Evolutionary conservation across 2,329 filamentous ascomycete genomes (phyloP), one percentile per base, ranked within the genome.

Genomic region (Plenodomus lindquistii): DNA sequence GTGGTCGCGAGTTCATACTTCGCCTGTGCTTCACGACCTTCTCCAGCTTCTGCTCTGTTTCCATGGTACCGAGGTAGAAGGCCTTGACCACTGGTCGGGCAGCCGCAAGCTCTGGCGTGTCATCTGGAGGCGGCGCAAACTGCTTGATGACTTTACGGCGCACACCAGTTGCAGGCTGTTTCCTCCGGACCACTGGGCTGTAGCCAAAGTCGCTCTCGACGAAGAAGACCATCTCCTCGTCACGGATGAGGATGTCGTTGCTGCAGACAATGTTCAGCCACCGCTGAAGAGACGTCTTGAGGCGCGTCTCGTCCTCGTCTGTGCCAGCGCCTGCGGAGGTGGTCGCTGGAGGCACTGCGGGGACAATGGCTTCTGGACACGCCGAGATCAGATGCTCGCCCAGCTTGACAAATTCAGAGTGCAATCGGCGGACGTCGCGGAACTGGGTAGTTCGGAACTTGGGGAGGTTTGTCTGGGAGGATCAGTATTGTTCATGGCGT

Each of bases 121-220:
- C 94, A 73, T 99, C 94, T 11, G 94, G 92, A 1, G 94, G 94
- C 24, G 94, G 94, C 31, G 94, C 93, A 74, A 99, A 99, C 73
- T 99, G 94, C 80, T 99, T 99, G 70, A 99, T 80, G 52, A 97
- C 88, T 77, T 97, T 97, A 68, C 94, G 84, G 55, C 94, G 85
- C 61, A 99, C 91, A 37, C 94, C 94, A 1, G 94, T 99, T 8
- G 94, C 94, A 18, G 94, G 94, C 73, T 99, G 94, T 79, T 95
- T 96, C 81, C 91, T 91, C 72, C 93, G 87, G 39, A 97, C 87
- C 66, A 97, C 88, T 1, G 94, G 94, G 66, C 91, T 97, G 74
- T 99, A 99, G 35, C 94, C 94, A 72, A 97, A 97, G 72, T 99
- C 94, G 69, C 91, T 96, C 75, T 99, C 94, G n/a, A 99, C 91